Conservation (phyloP, 495 filamentous ascomycete species). For the Cudoniella acicularis region DNA sequence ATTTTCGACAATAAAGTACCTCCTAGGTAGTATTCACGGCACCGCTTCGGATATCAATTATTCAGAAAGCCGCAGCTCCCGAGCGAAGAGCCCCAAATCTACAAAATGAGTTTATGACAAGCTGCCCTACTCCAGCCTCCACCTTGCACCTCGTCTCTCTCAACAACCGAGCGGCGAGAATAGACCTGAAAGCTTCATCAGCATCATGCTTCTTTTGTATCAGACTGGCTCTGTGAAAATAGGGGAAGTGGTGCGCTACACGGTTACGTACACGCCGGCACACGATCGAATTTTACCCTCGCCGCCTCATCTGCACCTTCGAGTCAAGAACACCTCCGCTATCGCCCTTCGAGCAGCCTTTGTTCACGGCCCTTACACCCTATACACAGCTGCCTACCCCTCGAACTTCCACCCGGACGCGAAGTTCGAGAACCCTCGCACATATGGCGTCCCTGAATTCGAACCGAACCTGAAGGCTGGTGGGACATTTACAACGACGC, state of each 20-base stretch:
- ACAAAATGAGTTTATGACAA: neutral
- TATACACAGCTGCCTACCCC: slow-evolving; percentile 82
- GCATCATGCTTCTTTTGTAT: slow-evolving; percentile 78
- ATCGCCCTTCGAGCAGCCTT: slow-evolving; percentile 91
- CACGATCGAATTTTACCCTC: slow-evolving; percentile 82
- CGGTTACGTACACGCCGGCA: slow-evolving; percentile 87
- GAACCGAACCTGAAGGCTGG: slow-evolving; percentile 96
- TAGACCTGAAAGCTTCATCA: slow-evolving; percentile 5
- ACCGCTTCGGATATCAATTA: neutral
- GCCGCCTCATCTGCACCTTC: slow-evolving; percentile 72
- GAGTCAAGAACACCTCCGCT: slow-evolving; percentile 87
- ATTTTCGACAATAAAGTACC: no score
- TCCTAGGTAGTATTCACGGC: no score
- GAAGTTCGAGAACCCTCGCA: slow-evolving; percentile 57
- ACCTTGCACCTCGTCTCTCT: no score
- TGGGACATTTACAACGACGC: slow-evolving; percentile 71
- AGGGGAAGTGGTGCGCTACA: slow-evolving; percentile 88
- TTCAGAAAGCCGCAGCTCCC: neutral
- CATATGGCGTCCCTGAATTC: slow-evolving; percentile 74
- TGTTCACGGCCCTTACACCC: slow-evolving; percentile 89
- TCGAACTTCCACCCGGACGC: slow-evolving; percentile 73
- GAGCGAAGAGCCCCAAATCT: neutral
- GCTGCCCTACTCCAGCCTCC: neutral
- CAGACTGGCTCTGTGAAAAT: slow-evolving; percentile 87
- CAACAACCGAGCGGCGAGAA: neutral